Conservation (phyloP, 2,329 filamentous ascomycete genomes). For the Paecilomyces sp. region DNA sequence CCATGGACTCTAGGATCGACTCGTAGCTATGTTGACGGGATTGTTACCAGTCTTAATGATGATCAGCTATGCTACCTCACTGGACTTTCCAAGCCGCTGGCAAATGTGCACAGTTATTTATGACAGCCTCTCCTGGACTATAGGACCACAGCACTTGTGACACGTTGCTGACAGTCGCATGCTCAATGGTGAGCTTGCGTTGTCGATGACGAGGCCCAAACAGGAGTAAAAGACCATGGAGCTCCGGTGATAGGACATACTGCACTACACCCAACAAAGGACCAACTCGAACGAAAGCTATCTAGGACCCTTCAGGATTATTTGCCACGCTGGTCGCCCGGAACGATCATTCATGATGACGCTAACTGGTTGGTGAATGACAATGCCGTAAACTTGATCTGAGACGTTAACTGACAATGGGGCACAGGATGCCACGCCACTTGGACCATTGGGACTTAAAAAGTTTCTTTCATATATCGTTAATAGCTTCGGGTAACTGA, state of each 20-base stretch:
- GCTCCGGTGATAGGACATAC: not conserved
- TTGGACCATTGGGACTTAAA: not conserved
- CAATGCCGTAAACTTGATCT: not conserved
- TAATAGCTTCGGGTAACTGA: slow-evolving; percentile 4
- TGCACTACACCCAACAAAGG: not conserved
- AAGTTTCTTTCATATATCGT: slow-evolving; percentile 1
- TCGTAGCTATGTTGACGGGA: not conserved
- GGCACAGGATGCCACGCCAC: not conserved
- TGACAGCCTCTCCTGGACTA: not conserved
- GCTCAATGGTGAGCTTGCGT: not conserved
- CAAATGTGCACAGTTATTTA: not conserved
- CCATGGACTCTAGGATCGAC: not conserved
- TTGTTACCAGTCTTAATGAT: not conserved
- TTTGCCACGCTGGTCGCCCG: not conserved
- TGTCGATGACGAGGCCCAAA: not conserved
- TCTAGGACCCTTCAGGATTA: not conserved
- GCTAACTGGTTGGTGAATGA: not conserved
- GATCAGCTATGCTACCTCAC: not conserved
- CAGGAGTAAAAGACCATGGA: not conserved
- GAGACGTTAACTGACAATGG: not conserved
- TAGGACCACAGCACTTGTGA: not conserved
- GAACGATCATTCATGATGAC: not conserved
- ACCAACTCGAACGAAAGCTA: not conserved
- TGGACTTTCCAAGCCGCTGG: not conserved
- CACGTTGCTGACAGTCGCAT: not conserved